phyloP scores from a whole-genome alignment of 257 asterid species.

The Solanum ossicruentum region DNA sequence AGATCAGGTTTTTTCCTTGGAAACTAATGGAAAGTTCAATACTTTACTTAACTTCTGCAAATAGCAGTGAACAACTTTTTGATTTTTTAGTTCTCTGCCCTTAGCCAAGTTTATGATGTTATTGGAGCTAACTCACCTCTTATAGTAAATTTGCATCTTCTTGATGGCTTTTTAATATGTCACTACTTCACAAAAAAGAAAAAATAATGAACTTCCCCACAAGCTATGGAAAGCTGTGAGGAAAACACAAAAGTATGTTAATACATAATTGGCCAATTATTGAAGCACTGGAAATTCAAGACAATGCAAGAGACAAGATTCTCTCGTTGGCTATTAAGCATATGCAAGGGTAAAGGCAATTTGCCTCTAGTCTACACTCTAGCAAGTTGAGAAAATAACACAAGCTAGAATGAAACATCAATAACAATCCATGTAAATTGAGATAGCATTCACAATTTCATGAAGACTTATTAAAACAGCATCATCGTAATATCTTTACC shows the following conservation, averaged over 20 bases:
- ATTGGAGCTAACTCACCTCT: not conserved
- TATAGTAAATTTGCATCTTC: not conserved
- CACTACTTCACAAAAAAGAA: not conserved
- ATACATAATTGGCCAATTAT: not conserved
- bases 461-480: not conserved
- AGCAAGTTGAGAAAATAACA: not conserved
- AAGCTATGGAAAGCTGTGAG: not conserved
- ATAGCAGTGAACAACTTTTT: not conserved
- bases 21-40: not conserved
- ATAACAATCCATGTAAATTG: not conserved
- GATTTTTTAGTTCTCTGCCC: not conserved
- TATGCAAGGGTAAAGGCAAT: not conserved
- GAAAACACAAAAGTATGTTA: not conserved
- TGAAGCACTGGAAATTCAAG: not conserved
- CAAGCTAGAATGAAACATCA: not conserved
- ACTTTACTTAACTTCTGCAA: not conserved
- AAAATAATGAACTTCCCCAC: not conserved
- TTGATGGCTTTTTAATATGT: not conserved
- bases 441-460: not conserved
- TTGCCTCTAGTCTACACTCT: not conserved
- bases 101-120: not conserved
- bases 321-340: not conserved
- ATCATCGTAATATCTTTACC: not conserved
- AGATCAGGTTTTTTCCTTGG: not conserved
- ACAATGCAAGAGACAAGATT: not conserved